Base-by-base conservation (phyloP, 768 basidiomycete species). In the Agaricus blazei region DNA sequence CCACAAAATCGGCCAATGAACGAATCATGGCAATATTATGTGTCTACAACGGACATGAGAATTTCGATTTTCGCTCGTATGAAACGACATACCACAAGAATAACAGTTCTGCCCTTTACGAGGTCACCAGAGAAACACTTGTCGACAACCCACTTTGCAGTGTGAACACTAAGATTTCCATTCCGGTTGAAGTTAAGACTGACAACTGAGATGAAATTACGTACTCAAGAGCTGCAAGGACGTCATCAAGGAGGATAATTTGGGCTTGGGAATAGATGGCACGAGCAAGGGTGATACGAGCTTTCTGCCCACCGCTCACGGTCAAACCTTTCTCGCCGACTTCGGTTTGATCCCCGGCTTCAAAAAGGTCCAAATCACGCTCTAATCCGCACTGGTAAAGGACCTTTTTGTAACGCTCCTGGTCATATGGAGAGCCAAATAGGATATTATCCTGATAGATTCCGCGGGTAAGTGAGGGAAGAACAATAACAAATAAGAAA, bases 51-150 rank as follows among this genome's bases (percentile, higher is more conserved):
- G 9, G 12, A 5, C n/a, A 26, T 38, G 41, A 41, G 24, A 14
- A 27, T 23, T 37, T 37, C 29, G 14, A 43, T 19, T 54, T 14
- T 26, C 9, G 23, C 6, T 31, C 14, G 28, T 57, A 27, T 9
- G 46, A 36, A 19, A 38, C 37, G 23, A 67, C 74, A 42, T 62
- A 81, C 82, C 44, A 96, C 93, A 31, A 97, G 77, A 43, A 97
- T 76, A 52, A 94, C 72, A 0, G 94, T 96, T 52, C 93, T 79
- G 14, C 81, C 83, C n/a, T 74, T 69, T 64, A 93, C 76, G 47
- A 96, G 72, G 42, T 87, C 84, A 9, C 94, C 93, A 54, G 77
- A 74, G 44, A 97, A 75, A 63, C 90, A 93, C 49, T 90, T 77
- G 19, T 83, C 75, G 61, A 85, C 86, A 45, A 97, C 81, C 70